Evolutionary conservation across 257 asterid genomes (phyloP).

Genomic region (Rehmannia glutinosa): DNA sequence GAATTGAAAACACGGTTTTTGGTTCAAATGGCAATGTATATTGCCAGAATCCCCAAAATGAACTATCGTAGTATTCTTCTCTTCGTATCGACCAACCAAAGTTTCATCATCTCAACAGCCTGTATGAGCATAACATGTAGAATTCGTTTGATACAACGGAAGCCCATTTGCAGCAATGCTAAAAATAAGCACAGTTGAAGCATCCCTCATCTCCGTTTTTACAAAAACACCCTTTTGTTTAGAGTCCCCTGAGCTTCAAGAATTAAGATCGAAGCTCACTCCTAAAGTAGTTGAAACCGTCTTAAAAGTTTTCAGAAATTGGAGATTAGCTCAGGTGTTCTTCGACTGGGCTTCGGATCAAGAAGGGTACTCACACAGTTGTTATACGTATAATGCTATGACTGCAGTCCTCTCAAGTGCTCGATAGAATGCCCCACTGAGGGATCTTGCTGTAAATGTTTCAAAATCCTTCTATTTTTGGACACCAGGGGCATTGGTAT

Average conservation of each 20-base stretch:
- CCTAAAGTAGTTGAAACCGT: constrained; percentile 60
- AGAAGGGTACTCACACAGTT: constrained; percentile 46
- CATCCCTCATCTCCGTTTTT: constrained; percentile 57
- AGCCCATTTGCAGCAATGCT: constrained; percentile 24
- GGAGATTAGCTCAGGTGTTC: constrained; percentile 61
- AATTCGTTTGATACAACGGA: constrained; percentile 5
- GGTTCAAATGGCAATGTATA: too few species aligned
- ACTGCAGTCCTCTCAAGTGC: constrained; percentile 65
- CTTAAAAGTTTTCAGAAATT: constrained; percentile 44
- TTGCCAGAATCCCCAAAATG: too few species aligned
- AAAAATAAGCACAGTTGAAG: constrained; percentile 22
- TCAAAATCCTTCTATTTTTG: too few species aligned
- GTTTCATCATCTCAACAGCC: too few species aligned
- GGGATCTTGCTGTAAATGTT: constrained; percentile 36
- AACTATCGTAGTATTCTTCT: too few species aligned
- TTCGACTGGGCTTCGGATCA: too few species aligned
- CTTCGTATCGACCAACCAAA: too few species aligned
- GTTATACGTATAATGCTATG: constrained; percentile 62
- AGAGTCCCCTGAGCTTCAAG: too few species aligned
- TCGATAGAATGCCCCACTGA: constrained; percentile 72
- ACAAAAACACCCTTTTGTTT: constrained; percentile 35
- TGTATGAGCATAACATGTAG: neutral
- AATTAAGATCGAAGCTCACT: constrained; percentile 51
- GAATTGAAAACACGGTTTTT: too few species aligned
- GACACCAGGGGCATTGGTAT: too few species aligned